Base-by-base conservation (phyloP, 495 filamentous ascomycete genomes). In the Clohesyomyces aquaticus region DNA sequence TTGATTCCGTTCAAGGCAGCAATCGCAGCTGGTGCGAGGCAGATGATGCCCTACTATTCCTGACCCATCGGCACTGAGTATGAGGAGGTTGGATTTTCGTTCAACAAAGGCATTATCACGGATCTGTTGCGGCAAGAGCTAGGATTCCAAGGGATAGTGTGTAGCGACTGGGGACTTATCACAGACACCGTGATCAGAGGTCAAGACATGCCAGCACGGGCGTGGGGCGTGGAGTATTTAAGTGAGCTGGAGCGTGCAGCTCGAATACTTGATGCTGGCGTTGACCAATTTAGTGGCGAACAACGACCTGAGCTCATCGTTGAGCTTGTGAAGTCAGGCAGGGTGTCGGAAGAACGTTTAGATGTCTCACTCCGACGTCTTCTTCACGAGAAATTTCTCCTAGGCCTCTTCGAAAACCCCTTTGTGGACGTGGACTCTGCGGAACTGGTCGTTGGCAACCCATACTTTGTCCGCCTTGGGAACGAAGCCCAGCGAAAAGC, bases 201-300 rank as follows among this genome's bases (percentile, higher is more conserved):
- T 25, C 55, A 59, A 29, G n/a, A 59, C n/a, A 59, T 59, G 55
- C 55, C 55, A 8, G 55, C 55, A 16, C 35, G 55, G 2, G 55
- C 55, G 8, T 59, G 55, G 55, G 55, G 42, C 2, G 42, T 59
- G 11, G 55, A 59, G 42, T 59, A 59, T 28, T 43, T 59, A 2
- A 59, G n/a, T 12, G 59, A 51, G 28, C 19, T 71, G 16, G 64
- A 76, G 55, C 53, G 74, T 14, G 66, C 60, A 9, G 32, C 54
- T 0, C 66, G 55, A 27, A 62, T 76, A 35, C 50, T 78, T 10
- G 66, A 75, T 1, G 76, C 75, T 0, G 75, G 74, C 0, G 74
- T 72, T 60, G 76, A 78, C 50, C 74, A 76, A 47, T 69, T 78
- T 43, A 74, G 75, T 32, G 75, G 76, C 41, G 76, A 78, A 27